Evolutionary conservation across 2,329 filamentous ascomycete species (phyloP).

Genomic region (Albophoma yamanashiensis): DNA sequence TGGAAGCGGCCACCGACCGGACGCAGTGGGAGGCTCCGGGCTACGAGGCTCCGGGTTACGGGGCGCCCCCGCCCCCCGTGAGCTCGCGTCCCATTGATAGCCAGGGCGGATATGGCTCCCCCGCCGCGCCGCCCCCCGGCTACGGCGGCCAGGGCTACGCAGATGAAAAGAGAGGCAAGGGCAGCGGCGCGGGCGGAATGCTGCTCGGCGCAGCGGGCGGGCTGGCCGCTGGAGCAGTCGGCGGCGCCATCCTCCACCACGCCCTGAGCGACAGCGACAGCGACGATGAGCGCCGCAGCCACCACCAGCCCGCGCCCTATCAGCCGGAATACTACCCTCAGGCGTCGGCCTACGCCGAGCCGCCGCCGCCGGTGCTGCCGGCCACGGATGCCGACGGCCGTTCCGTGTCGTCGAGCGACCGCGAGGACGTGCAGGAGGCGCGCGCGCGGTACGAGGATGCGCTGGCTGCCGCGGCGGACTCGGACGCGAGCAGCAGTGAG

Average conservation of each 20-base stretch:
- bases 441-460: slow-evolving; percentile 33
- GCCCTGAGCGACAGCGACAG: slow-evolving; percentile 24
- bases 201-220: slow-evolving; percentile 49
- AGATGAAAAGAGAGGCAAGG: slow-evolving; percentile 19
- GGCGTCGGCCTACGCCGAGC: not conserved
- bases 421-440: slow-evolving; percentile 29
- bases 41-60: slow-evolving; percentile 30
- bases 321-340: not conserved
- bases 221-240: slow-evolving; percentile 44
- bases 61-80: slow-evolving; percentile 10
- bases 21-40: slow-evolving; percentile 54
- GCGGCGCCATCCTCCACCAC: slow-evolving; percentile 47
- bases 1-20: slow-evolving; percentile 48
- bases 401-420: slow-evolving; percentile 30
- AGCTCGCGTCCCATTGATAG: slow-evolving; percentile 11
- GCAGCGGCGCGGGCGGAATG: slow-evolving; percentile 40
- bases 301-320: not conserved
- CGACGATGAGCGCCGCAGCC: slow-evolving; percentile 7
- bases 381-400: slow-evolving; percentile 28
- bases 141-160: slow-evolving; percentile 1
- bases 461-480: slow-evolving; percentile 25
- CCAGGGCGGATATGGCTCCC: not conserved
- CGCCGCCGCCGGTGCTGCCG: slow-evolving; percentile 25
- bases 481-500: slow-evolving; percentile 39
- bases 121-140: not conserved